Evolutionary conservation across 441 rosid genomes (phyloP).

Genomic region (Arabidopsis hybrid): DNA sequence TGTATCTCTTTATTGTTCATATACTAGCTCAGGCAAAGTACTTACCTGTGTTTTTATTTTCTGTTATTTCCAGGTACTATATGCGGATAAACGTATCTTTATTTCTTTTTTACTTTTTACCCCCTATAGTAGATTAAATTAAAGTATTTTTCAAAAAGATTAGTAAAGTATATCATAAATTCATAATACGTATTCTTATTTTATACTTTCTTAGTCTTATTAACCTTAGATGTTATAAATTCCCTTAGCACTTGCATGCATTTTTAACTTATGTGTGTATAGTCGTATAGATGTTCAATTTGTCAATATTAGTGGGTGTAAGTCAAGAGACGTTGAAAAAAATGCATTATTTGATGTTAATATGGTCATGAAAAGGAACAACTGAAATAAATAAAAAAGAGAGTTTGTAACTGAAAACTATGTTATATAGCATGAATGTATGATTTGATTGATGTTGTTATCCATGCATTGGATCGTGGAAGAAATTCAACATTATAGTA

Average conservation of each 20-base stretch:
- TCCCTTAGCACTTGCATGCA: not conserved
- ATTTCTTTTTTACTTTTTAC: slow-evolving; percentile 25
- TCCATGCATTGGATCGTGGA: slow-evolving; percentile 33
- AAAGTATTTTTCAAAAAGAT: not conserved
- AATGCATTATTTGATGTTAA: no score
- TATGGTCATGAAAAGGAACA: not conserved
- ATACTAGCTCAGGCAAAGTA: slow-evolving; percentile 36
- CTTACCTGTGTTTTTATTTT: slow-evolving; percentile 33
- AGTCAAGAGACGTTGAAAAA: no score
- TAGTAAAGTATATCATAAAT: not conserved
- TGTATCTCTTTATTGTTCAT: slow-evolving; percentile 19
- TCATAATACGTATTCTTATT: no score
- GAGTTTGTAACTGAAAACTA: slow-evolving; percentile 21
- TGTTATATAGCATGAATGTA: not conserved
- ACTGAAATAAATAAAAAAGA: not conserved
- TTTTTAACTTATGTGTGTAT: not conserved
- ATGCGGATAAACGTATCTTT: slow-evolving; percentile 38
- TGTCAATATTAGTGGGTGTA: not conserved
- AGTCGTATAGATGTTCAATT: not conserved
- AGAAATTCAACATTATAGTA: slow-evolving; percentile 1
- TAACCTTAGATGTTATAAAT: not conserved
- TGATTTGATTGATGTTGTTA: slow-evolving; percentile 17
- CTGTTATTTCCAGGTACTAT: slow-evolving; percentile 50
- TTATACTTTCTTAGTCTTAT: not conserved
- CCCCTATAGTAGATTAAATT: not conserved